These are phyloP conservation scores for Kondoa malvinella DNA, from an alignment of 768 basidiomycete genomes.

Conservation along the genomic window DNA sequence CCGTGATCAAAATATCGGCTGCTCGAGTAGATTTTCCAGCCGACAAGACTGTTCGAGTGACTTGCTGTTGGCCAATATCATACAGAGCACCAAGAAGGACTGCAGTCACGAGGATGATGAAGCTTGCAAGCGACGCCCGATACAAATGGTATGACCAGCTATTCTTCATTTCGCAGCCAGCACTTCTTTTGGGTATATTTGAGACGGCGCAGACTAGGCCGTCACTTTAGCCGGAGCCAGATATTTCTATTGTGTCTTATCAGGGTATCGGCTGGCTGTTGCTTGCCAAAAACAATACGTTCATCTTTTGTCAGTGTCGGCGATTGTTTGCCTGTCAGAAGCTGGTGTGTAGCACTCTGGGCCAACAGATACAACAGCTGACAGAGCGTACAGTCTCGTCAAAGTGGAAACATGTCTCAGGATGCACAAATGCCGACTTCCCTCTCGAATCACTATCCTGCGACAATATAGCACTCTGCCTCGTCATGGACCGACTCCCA, in stretches of 20 bases:
- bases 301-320: too few relatives aligned
- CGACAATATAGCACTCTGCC: not conserved
- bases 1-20: slow-evolving; percentile 9
- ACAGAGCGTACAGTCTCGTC: too few relatives aligned
- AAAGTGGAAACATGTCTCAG: not conserved
- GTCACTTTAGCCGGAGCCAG: too few relatives aligned
- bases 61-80: slow-evolving; percentile 14
- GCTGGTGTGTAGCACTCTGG: too few relatives aligned
- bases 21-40: not conserved
- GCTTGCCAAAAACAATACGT: too few relatives aligned
- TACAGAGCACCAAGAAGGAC: slow-evolving; percentile 12
- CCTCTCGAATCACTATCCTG: not conserved
- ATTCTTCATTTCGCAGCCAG: not conserved
- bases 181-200: not conserved
- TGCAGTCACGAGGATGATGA: slow-evolving; percentile 8
- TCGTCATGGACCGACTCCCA: not conserved
- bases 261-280: too few relatives aligned
- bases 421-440: not conserved
- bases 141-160: slow-evolving; percentile 7
- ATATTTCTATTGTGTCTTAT: too few relatives aligned
- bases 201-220: too few relatives aligned
- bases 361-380: too few relatives aligned
- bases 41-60: not conserved
- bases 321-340: too few relatives aligned
- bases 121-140: slow-evolving; percentile 2